Conservation (phyloP, 352 stramenopile species). For the Globisporangium uncinulatum region DNA sequence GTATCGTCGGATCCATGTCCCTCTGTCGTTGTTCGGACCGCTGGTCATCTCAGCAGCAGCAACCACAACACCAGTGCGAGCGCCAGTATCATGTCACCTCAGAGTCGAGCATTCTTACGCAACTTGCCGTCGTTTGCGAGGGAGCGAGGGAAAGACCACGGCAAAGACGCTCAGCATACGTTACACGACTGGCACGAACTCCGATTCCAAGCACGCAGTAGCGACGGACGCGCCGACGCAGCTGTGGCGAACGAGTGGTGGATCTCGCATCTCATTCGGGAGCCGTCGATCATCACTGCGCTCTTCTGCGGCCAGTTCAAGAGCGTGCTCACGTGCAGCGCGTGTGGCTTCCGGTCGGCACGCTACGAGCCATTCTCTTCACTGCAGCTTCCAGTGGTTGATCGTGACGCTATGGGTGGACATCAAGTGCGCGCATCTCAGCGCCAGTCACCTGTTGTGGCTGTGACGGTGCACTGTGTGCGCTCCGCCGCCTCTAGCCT, state of each 20-base stretch:
- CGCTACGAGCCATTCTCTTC: constrained; percentile 89
- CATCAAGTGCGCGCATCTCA: background rate
- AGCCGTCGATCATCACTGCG: constrained; percentile 93
- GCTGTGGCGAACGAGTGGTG: constrained; percentile 97
- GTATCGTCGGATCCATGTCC: background rate
- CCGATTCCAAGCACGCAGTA: constrained; percentile 70
- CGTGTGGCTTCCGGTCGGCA: constrained; percentile 79
- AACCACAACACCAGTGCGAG: constrained; percentile 8
- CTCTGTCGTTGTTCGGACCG: too few relatives aligned
- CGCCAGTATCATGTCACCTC: constrained; percentile 47
- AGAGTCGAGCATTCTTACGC: constrained; percentile 21
- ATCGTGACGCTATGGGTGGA: background rate
- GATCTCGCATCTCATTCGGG: constrained; percentile 91
- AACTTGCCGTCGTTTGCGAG: constrained; percentile 16
- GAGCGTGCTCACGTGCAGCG: constrained; percentile 85
- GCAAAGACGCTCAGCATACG: background rate
- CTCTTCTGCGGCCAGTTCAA: constrained; percentile 98
- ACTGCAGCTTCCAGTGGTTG: constrained; percentile 46
- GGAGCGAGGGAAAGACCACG: background rate
- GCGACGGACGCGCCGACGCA: constrained; percentile 89
- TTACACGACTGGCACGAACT: background rate
- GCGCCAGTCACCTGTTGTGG: constrained; percentile 15
- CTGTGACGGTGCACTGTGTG: constrained; percentile 32
- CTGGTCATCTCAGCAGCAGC: constrained; percentile 20
- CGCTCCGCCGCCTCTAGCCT: constrained; percentile 4